Base-by-base conservation (phyloP, 2,329 filamentous ascomycete species). In the Podosphaera aphanis region DNA sequence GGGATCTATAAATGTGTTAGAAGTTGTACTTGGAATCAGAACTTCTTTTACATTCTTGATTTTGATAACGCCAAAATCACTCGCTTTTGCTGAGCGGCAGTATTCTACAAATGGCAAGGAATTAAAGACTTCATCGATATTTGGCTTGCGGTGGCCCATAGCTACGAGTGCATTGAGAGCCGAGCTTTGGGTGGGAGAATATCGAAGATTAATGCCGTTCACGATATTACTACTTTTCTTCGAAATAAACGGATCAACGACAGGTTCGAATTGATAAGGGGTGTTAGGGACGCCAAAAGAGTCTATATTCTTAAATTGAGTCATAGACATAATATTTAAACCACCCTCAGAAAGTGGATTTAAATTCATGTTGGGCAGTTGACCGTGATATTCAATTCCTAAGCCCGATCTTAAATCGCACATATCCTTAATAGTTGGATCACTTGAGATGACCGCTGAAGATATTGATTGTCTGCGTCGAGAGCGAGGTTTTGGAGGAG, bases 1-100 rank as follows among this genome's bases (percentile, higher is more conserved):
- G 72, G 73, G 47, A 74, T 74, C 72, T 75, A 46, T 11, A 46
- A 6, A 46, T 38, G 15, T 27, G 44, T 40, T n/a, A 41, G 27
- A 35, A 35, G 44, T 27, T n/a, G 5, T 20, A 18, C 37, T 25
- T 23, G 13, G 6, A 25, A 23, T 15, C n/a, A 16, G 38, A 27
- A 16, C 7, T 35, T 27, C n/a, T 53, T 57, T 54, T 55, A 60
- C 60, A 46, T 63, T 63, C 33, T 53, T 57, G 45, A 63, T 59
- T 48, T 55, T 57, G 46, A 63, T 55, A 31, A 62, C 59, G 21
- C 59, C 59, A 49, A 50, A 57, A 3, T 52, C 53, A 19, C 55
- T 50, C 18, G 50, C 47, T 27, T 49, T 52, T 5, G 52, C 50
- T 37, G 50, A 44, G 19, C 60, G 55, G 29, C 58, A 59, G 36